These are phyloP conservation scores for Lunasporangiospora selenospora DNA, from an alignment of 192 early-diverging fungal species.

Conservation along the genomic window DNA sequence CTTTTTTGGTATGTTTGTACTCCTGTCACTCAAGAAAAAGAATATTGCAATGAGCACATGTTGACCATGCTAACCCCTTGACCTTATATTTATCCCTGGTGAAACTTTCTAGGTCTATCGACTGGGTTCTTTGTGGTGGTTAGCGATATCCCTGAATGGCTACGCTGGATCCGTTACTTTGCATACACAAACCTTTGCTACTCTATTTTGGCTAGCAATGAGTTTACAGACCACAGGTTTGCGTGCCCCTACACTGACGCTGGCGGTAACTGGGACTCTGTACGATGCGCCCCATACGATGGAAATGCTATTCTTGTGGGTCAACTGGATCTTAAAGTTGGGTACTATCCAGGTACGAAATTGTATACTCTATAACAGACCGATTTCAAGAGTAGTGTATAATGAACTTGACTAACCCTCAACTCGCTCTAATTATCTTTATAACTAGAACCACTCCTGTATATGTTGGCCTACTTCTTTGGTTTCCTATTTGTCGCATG, in stretches of 20 bases:
- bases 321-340: constrained; percentile 18
- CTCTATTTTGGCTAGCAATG: constrained; percentile 38
- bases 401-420: too few relatives aligned
- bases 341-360: constrained; percentile 22
- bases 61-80: neutral
- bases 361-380: too few relatives aligned
- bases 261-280: constrained; percentile 21
- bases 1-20: constrained; percentile 44
- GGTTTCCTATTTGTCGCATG: constrained; percentile 36
- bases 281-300: constrained; percentile 21
- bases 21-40: too few relatives aligned
- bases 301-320: constrained; percentile 18
- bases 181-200: constrained; percentile 33
- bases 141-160: constrained; percentile 37
- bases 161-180: constrained; percentile 39
- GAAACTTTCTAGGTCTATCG: constrained; percentile 17
- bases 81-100: neutral
- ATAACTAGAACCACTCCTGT: too few relatives aligned
- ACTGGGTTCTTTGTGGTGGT: constrained; percentile 43
- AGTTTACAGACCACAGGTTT: constrained; percentile 28
- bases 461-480: constrained; percentile 21
- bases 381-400: too few relatives aligned
- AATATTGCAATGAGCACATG: neutral
- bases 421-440: too few relatives aligned
- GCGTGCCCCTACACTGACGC: constrained; percentile 9